A percentile compares a stretch with the other conserved stretches of the same genome.
phyloP scores from a whole-genome alignment of 225 moss, liverwort and hornwort species.

The Physcomitrium patens region DNA sequence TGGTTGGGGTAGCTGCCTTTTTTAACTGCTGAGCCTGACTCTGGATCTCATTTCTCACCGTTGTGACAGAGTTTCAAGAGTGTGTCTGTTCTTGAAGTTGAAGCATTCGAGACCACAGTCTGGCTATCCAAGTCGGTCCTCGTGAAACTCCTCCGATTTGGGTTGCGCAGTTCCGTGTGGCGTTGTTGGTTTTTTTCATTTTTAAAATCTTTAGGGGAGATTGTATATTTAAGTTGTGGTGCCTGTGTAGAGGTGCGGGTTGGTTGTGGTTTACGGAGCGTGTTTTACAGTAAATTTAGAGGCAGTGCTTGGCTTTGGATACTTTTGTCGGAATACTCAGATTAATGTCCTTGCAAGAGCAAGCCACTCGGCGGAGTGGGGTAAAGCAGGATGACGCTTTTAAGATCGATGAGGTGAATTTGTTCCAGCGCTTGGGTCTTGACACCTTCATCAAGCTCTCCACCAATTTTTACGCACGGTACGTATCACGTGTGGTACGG shows the following conservation, averaged over 20 bases:
- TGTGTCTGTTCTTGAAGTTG: neutral
- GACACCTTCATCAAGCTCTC: slow-evolving; percentile 81
- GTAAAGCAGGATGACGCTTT: slow-evolving; percentile 84
- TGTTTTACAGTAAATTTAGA: neutral
- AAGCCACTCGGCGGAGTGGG: slow-evolving; percentile 74
- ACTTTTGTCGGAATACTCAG: neutral
- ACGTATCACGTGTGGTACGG: neutral
- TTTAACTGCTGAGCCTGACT: neutral
- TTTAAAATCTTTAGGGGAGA: neutral
- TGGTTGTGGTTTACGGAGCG: neutral
- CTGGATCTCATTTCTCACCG: neutral
- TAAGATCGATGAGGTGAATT: slow-evolving; percentile 70
- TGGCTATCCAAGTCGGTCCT: neutral
- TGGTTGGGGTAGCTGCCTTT: neutral
- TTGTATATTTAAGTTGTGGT: neutral
- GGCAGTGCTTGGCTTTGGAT: neutral
- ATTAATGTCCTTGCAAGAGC: slow-evolving; percentile 66
- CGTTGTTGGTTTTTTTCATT: neutral
- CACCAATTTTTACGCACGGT: slow-evolving; percentile 83
- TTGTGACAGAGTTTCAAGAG: neutral
- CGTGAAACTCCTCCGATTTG: slow-evolving; percentile 3
- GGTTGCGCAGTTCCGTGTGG: neutral
- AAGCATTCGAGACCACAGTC: neutral
- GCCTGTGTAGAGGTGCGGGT: neutral
- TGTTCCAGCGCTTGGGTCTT: slow-evolving; percentile 73